phyloP scores from a whole-genome alignment of 768 basidiomycete species.

The Tulasnella sp. region DNA sequence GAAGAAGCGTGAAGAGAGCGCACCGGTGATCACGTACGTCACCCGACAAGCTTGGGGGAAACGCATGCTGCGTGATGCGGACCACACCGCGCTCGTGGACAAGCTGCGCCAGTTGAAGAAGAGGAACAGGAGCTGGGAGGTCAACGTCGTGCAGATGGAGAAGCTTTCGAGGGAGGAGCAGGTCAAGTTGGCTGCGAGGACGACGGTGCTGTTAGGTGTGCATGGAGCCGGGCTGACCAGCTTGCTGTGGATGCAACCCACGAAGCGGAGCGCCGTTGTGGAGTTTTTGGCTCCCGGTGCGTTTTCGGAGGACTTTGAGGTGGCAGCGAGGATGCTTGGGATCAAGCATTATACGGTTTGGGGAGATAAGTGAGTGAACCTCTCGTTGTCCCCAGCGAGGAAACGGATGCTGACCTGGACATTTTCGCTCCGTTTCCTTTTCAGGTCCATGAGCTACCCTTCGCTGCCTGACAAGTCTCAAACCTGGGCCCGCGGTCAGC shows the following conservation, averaged over 20 bases:
- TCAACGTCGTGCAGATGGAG: slow-evolving; percentile 31
- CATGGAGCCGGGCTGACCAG: slow-evolving; percentile 78
- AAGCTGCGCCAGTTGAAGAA: slow-evolving; percentile 24
- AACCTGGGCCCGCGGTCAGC: slow-evolving; percentile 21
- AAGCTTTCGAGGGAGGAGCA: slow-evolving; percentile 29
- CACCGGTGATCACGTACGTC: slow-evolving; percentile 32
- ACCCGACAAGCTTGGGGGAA: slow-evolving; percentile 39
- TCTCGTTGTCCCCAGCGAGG: slow-evolving; percentile 81
- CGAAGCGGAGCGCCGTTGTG: slow-evolving; percentile 64
- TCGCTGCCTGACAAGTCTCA: slow-evolving; percentile 56
- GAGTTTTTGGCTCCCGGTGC: slow-evolving; percentile 75
- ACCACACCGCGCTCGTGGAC: slow-evolving; percentile 26
- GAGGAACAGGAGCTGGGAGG: slow-evolving; percentile 38
- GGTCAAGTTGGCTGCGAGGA: slow-evolving; percentile 27
- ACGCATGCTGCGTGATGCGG: slow-evolving; percentile 25
- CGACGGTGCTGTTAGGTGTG: slow-evolving; percentile 59
- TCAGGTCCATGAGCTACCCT: slow-evolving; percentile 63
- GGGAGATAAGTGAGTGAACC: slow-evolving; percentile 60
- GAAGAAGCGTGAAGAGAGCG: slow-evolving; percentile 32
- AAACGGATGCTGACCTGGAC: slow-evolving; percentile 77
- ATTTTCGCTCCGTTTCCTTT: slow-evolving; percentile 52
- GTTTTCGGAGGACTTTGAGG: slow-evolving; percentile 79
- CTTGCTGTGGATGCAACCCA: slow-evolving; percentile 72
- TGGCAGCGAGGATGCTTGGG: slow-evolving; percentile 31
- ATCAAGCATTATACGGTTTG: slow-evolving; percentile 69